Evolutionary conservation across 352 stramenopile genomes (phyloP).

Genomic region (Lagenidium giganteum): DNA sequence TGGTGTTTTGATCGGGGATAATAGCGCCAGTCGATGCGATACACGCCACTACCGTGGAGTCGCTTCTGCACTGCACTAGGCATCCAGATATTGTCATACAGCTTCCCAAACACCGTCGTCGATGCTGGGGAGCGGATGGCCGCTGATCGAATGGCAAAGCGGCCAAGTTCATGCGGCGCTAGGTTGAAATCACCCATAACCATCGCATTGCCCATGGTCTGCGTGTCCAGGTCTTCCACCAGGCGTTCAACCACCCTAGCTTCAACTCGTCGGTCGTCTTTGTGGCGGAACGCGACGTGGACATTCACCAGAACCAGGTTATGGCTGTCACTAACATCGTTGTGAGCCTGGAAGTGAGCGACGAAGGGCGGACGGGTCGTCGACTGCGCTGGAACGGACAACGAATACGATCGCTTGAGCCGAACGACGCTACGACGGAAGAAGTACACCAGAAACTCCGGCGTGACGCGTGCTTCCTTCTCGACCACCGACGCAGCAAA

Average conservation of each 20-base stretch:
- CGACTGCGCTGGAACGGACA: too few relatives aligned
- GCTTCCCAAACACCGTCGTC: conserved; percentile 47
- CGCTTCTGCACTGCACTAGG: conserved; percentile 12
- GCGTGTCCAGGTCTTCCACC: conserved; percentile 11
- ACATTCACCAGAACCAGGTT: conserved; percentile 56
- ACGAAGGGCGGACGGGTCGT: conserved; percentile 9
- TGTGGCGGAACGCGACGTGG: conserved; percentile 37
- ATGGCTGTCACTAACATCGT: too few relatives aligned
- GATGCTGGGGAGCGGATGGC: conserved; percentile 38
- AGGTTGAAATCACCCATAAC: conserved; percentile 71
- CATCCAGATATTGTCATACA: conserved; percentile 74
- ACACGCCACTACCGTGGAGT: conserved; percentile 31
- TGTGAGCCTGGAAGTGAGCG: conserved; percentile 25
- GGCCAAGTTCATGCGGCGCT: conserved; percentile 40
- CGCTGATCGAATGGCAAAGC: too few relatives aligned
- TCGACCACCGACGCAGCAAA: conserved; percentile 49
- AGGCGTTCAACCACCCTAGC: conserved; percentile 30
- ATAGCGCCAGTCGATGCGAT: conserved; percentile 55
- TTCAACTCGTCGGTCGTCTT: conserved; percentile 22
- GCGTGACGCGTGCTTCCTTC: conserved; percentile 3
- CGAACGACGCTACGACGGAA: conserved; percentile 30
- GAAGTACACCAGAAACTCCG: conserved; percentile 52
- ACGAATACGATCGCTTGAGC: too few relatives aligned
- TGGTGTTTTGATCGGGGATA: conserved; percentile 31
- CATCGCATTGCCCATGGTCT: conserved; percentile 23